Conservation (phyloP, 192 early-diverging fungal genomes). For the Kappamyces sp. region DNA sequence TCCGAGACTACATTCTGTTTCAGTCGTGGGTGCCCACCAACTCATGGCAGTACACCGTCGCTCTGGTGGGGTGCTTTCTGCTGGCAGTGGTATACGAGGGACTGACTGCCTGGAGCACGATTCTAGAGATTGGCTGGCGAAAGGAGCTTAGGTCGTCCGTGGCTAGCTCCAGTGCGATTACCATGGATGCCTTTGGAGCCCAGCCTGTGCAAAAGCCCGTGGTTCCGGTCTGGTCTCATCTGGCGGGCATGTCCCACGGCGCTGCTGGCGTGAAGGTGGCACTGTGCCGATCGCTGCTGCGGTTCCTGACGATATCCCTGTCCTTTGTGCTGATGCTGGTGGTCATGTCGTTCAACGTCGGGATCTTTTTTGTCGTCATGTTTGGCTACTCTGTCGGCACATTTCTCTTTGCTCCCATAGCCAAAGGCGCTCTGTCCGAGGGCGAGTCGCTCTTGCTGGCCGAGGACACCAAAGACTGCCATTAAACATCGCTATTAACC, state of each 20-base stretch:
- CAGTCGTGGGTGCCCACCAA: conserved; percentile 52
- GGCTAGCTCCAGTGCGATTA: neutral
- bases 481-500: too few species aligned
- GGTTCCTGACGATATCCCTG: conserved; percentile 33
- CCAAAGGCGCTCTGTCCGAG: conserved; percentile 5
- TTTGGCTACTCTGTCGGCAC: conserved; percentile 43
- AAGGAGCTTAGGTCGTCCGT: neutral
- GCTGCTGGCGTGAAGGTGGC: conserved; percentile 14
- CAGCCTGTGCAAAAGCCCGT: neutral
- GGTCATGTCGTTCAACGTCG: conserved; percentile 62
- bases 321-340: conserved; percentile 56
- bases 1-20: conserved; percentile 57
- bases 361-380: conserved; percentile 52
- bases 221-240: neutral
- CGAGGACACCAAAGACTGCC: too few species aligned
- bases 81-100: conserved; percentile 44
- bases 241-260: neutral
- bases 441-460: too few species aligned
- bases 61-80: conserved; percentile 48
- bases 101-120: conserved; percentile 28
- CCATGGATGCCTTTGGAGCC: neutral
- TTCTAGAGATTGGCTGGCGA: conserved; percentile 25
- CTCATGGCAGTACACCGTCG: conserved; percentile 41
- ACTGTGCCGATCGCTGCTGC: conserved; percentile 31
- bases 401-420: conserved; percentile 30